Evolutionary conservation across 441 rosid genomes (phyloP), one percentile per base, ranked within the genome.

Genomic region (Pelargonium cotyledonis): DNA sequence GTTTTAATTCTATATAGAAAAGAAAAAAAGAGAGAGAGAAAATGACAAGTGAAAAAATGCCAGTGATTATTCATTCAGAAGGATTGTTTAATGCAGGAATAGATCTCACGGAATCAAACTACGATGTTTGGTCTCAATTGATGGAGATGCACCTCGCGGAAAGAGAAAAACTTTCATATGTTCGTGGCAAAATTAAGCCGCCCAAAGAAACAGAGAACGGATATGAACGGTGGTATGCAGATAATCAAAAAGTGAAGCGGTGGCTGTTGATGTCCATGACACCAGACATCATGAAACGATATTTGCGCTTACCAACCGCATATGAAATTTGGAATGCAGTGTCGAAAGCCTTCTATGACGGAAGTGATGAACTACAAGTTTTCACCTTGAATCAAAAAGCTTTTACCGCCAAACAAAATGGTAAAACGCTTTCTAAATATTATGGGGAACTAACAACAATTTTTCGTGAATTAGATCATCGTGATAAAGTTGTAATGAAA

Each of bases 341-440:
- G 0, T 61, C 26, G 3, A 71, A 47, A 9, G 60, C 70, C 10
- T 74, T 70, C 10, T 74, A 77, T 74, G 67, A 65, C 64, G 63
- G 75, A 18, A 67, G 26, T 0, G 65, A 73, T 29, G 63, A 77
- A 23, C 61, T 65, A 0, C 5, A 5, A 0, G 1, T 66, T 10
- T 77, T 77, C 29, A 43, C 65, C 12, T 29, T 61, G 9, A 77
- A 77, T 23, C 60, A 41, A 29, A 41, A 41, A 61, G 47, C 44
- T 0, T 72, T 76, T 31, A 14, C 63, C 1, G 57, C 26, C 1
- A 55, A 2, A 38, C 51, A 76, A 23, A 4, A 72, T 60, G 73
- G 71, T 8, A 3, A 10, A 47, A 64, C 68, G 0, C 9, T 76
- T 0, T 69, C 66, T 2, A 51, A 66, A 2, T 78, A 73, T n/a